Evolutionary conservation across 805 yeast species (phyloP).

Genomic region (Yarrowia phangngaensis): DNA sequence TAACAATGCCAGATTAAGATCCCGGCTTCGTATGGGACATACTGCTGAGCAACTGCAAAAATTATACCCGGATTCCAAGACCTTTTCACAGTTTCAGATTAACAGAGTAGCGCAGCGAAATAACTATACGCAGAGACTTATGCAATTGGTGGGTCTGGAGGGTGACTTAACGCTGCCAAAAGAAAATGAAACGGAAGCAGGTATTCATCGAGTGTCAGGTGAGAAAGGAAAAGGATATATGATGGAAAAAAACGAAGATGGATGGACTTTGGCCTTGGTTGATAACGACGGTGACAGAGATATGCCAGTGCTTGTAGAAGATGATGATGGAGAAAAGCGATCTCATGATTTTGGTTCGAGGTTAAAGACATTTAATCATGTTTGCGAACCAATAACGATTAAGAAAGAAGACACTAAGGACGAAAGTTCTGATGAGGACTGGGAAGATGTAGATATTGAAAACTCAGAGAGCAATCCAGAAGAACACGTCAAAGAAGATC

Average conservation of each 20-base stretch:
- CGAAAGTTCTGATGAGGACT: slow-evolving; percentile 41
- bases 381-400: no score
- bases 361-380: no score
- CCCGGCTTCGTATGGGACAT: slow-evolving; percentile 93
- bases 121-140: slow-evolving; percentile 78
- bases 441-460: slow-evolving; percentile 63
- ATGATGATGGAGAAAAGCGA: slow-evolving; percentile 31
- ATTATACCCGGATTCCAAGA: slow-evolving; percentile 79
- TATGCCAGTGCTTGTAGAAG: slow-evolving; percentile 28
- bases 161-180: slow-evolving; percentile 40
- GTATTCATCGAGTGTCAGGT: slow-evolving; percentile 64
- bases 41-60: slow-evolving; percentile 80
- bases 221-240: slow-evolving; percentile 74
- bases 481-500: slow-evolving; percentile 2
- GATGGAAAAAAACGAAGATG: slow-evolving; percentile 69
- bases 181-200: slow-evolving; percentile 31
- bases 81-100: slow-evolving; percentile 88
- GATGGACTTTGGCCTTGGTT: slow-evolving; percentile 70
- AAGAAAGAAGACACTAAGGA: slow-evolving; percentile 7
- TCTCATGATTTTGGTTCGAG: slow-evolving; percentile 5
- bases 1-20: slow-evolving; percentile 74
- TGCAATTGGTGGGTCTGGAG: slow-evolving; percentile 80
- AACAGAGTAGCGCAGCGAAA: slow-evolving; percentile 89
- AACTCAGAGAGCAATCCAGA: slow-evolving; percentile 28
- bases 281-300: slow-evolving; percentile 30